Evolutionary conservation across 257 asterid genomes (phyloP).

Genomic region (Nicotiana undulata): DNA sequence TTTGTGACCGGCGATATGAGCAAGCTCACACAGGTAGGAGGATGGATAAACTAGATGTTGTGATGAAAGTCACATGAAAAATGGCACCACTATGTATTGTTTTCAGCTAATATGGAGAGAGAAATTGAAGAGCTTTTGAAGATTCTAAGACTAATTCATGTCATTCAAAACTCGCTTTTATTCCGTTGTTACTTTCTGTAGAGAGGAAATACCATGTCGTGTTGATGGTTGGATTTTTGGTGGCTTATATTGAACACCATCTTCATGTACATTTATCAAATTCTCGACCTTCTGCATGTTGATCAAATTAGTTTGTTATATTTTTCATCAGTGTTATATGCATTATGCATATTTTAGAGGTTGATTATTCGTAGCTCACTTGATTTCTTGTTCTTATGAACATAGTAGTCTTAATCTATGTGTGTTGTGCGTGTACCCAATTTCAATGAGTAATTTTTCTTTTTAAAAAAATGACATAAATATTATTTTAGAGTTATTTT

Average conservation of each 20-base stretch:
- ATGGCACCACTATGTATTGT: background rate
- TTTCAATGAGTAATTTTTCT: too few relatives aligned
- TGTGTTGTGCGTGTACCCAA: too few relatives aligned
- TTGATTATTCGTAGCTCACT: background rate
- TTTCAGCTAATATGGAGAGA: background rate
- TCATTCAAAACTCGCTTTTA: background rate
- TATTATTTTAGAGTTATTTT: too few relatives aligned
- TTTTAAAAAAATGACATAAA: too few relatives aligned
- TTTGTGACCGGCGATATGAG: background rate
- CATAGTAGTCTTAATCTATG: background rate
- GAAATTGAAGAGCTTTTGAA: background rate
- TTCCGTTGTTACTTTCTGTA: background rate
- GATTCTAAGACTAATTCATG: background rate
- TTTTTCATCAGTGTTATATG: background rate
- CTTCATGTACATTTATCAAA: background rate
- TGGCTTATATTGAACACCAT: background rate
- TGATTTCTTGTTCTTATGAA: background rate
- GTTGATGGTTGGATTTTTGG: background rate
- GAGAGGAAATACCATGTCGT: background rate
- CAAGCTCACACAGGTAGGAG: background rate
- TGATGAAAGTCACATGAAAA: background rate
- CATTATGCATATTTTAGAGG: background rate
- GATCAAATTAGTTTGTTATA: background rate
- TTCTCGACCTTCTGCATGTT: background rate
- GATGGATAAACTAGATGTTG: background rate